Evolutionary conservation across 139 green algal species (phyloP).

Genomic region (Gonium pectorale): DNA sequence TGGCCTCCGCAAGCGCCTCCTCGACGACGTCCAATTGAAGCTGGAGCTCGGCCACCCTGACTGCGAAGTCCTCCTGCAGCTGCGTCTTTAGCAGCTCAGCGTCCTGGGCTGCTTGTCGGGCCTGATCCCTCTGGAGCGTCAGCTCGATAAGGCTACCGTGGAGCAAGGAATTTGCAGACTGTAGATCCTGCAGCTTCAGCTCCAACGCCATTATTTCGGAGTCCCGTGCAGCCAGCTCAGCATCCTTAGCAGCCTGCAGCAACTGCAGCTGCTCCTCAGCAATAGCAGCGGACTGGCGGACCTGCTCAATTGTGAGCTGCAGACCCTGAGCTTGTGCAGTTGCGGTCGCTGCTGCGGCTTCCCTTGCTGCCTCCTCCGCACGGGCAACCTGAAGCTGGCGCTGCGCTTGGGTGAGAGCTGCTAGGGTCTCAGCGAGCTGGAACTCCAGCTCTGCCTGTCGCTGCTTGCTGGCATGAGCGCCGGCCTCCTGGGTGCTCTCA

Average conservation of each 20-base stretch:
- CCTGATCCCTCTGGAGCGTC: not conserved
- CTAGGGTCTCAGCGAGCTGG: not conserved
- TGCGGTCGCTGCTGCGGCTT: too few species aligned
- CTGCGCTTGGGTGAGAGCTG: not conserved
- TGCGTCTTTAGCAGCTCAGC: not conserved
- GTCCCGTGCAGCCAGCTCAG: too few species aligned
- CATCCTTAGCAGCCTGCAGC: too few species aligned
- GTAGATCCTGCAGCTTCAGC: not conserved
- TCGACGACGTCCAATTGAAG: not conserved
- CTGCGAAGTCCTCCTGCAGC: constrained; percentile 9
- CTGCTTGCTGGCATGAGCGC: not conserved
- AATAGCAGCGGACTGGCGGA: not conserved
- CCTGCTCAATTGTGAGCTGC: not conserved
- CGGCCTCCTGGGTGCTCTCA: not conserved
- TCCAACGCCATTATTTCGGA: too few species aligned
- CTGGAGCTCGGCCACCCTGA: not conserved
- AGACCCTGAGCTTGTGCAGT: too few species aligned
- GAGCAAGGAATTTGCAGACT: not conserved
- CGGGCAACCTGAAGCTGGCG: too few species aligned
- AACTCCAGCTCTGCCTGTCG: not conserved
- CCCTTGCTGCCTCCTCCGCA: too few species aligned
- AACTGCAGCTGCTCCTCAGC: constrained; percentile 18
- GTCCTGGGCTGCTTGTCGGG: not conserved
- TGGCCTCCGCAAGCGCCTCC: not conserved
- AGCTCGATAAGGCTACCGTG: not conserved